These are phyloP conservation scores for Globisporangium okanoganense DNA, from an alignment of 352 stramenopile genomes.

Conservation along the genomic window DNA sequence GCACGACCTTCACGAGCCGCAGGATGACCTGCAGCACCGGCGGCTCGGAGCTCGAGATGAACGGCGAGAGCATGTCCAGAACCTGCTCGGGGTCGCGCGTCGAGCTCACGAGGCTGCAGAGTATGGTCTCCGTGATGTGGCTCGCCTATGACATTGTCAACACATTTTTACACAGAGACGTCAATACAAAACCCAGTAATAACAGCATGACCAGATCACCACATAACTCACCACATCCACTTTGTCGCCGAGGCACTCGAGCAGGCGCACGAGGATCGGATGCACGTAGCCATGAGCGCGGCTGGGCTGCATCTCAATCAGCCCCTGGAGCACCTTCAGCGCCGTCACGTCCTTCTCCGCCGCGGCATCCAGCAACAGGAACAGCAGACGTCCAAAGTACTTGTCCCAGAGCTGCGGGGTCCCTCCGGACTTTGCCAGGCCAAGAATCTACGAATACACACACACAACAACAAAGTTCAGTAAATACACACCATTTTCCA, in stretches of 20 bases:
- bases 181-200: background rate
- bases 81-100: conserved; percentile 29
- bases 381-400: conserved; percentile 38
- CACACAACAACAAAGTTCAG: background rate
- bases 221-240: conserved; percentile 34
- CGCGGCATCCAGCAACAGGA: conserved; percentile 39
- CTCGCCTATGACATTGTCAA: conserved; percentile 22
- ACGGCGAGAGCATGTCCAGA: conserved; percentile 35
- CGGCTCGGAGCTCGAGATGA: conserved; percentile 32
- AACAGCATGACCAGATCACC: too few relatives aligned
- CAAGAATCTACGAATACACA: conserved; percentile 26
- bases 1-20: conserved; percentile 37
- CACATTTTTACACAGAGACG: too few relatives aligned
- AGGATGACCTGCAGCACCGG: conserved; percentile 50
- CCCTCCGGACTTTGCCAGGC: conserved; percentile 20
- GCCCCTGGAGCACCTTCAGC: conserved; percentile 45
- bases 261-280: conserved; percentile 50
- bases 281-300: conserved; percentile 52
- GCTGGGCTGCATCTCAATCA: conserved; percentile 37
- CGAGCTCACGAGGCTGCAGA: conserved; percentile 32
- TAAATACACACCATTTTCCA: background rate
- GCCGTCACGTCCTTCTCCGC: conserved; percentile 43
- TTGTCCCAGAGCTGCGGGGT: conserved; percentile 34
- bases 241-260: conserved; percentile 39
- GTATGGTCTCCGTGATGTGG: conserved; percentile 51